Evolutionary conservation across 306 rosid genomes (phyloP).

Genomic region (Mucuna pruriens): DNA sequence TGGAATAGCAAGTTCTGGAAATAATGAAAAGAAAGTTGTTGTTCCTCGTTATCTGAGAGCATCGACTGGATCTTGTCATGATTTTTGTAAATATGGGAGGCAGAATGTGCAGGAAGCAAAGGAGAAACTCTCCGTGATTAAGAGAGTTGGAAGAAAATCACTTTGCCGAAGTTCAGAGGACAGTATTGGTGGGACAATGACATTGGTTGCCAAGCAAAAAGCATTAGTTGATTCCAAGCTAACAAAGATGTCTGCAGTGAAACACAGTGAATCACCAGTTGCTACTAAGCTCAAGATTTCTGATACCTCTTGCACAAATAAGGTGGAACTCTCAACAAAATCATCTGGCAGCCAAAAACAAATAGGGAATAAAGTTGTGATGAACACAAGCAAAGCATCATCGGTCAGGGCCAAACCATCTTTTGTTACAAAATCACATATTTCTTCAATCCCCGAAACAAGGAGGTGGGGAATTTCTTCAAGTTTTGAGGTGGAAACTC

Average conservation of each 20-base stretch:
- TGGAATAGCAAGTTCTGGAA: constrained; percentile 50
- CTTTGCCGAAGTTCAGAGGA: constrained; percentile 27
- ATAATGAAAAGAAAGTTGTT: constrained; percentile 40
- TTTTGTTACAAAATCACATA: constrained; percentile 8
- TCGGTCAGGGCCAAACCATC: constrained; percentile 42
- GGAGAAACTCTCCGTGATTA: constrained; percentile 43
- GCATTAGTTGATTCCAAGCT: constrained; percentile 43
- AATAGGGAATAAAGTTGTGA: constrained; percentile 34
- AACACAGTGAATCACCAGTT: constrained; percentile 39
- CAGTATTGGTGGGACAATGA: constrained; percentile 24
- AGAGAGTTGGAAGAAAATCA: constrained; percentile 45
- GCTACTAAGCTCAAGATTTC: constrained; percentile 10
- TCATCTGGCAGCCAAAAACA: constrained; percentile 37
- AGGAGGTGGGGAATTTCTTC: constrained; percentile 39
- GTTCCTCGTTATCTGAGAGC: constrained; percentile 78
- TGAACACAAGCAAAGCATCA: constrained; percentile 44
- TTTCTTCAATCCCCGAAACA: constrained; percentile 34
- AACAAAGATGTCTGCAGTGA: constrained; percentile 41
- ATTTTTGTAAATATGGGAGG: constrained; percentile 78
- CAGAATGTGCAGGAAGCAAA: constrained; percentile 48
- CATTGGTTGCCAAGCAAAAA: constrained; percentile 24
- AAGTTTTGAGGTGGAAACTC: constrained; percentile 33
- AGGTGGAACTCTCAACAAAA: not conserved
- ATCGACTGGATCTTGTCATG: constrained; percentile 91
- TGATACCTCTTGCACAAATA: not conserved